phyloP scores from a whole-genome alignment of 73 alveolate species.

The Diophrys sp. region DNA sequence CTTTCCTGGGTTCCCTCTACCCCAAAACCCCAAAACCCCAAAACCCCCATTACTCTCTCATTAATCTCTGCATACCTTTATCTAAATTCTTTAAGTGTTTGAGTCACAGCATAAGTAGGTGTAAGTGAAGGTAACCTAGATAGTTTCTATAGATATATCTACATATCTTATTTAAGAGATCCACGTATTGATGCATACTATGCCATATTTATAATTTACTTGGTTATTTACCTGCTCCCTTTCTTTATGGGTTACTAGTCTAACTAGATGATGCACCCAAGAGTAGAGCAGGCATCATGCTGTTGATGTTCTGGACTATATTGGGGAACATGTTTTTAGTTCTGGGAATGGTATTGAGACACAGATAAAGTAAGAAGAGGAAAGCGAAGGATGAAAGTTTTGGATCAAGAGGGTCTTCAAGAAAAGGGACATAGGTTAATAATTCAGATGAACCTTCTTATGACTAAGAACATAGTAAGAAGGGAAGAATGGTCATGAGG shows the following conservation, averaged over 20 bases:
- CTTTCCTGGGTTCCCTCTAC: too few relatives aligned
- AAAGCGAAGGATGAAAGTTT: neutral
- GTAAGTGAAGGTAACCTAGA: too few relatives aligned
- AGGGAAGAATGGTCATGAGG: neutral
- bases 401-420: neutral
- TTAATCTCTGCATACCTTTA: too few relatives aligned
- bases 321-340: neutral
- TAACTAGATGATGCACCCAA: conserved; percentile 71
- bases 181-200: too few relatives aligned
- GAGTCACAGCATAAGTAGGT: too few relatives aligned
- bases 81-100: too few relatives aligned
- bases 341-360: neutral
- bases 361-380: neutral
- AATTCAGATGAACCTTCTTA: neutral
- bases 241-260: conserved; percentile 75
- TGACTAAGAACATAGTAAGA: neutral
- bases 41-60: too few relatives aligned
- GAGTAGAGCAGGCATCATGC: conserved; percentile 63
- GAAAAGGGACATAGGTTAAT: neutral
- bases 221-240: conserved; percentile 96
- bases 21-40: too few relatives aligned
- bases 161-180: too few relatives aligned
- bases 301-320: conserved; percentile 62
- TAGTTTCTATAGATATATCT: too few relatives aligned
- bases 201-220: too few relatives aligned